Base-by-base conservation (phyloP, 208 protist species). In the Trypanosoma theileri region DNA sequence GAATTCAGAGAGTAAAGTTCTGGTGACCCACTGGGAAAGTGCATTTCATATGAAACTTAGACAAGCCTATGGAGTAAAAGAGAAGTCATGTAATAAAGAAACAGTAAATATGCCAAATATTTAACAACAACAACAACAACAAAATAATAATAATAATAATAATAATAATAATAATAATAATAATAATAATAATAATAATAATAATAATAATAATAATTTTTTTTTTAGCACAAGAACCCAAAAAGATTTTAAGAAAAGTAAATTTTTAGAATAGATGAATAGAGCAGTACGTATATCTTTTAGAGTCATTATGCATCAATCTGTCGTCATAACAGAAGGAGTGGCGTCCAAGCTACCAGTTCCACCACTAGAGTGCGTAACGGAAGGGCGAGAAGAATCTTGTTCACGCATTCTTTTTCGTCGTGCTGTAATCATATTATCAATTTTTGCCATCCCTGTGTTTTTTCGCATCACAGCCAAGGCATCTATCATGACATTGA, bases 391-490 rank as follows among this genome's bases (percentile, higher is more conserved):
- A 31, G 40, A 62, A 21, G 61, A 65, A 13, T 75, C 70, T 14
- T 64, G 24, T 46, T 73, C 66, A 44, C 82, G 79, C 12, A 73
- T 31, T 44, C 84, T 82, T 56, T 86, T 91, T 28, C 81, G 81
- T 17, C 81, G 83, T 21, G 73, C 66, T 24, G 73, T 62, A 40
- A 93, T 93, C 44, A 83, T 65, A 6, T 90, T 80, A 64, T 95
- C 90, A 8, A 95, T 67, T 26, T 77, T 77, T 19, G 65, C 46
- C 48, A 95, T 56, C 13, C 80, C 77, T 4, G 87, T 88, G 26
- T 71, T 67, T 70, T 95, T 95, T 51, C 81, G 70, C 72, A 93
- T 79, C 26, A 81, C 84, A 56, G 77, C 84, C 59, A 95, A 89
- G 8, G 86, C 79, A 44, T 93, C 87, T 56, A 95, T 72, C 64